Evolutionary conservation across 306 rosid genomes (phyloP), one percentile per base, ranked within the genome.

Genomic region (Comarum palustre): DNA sequence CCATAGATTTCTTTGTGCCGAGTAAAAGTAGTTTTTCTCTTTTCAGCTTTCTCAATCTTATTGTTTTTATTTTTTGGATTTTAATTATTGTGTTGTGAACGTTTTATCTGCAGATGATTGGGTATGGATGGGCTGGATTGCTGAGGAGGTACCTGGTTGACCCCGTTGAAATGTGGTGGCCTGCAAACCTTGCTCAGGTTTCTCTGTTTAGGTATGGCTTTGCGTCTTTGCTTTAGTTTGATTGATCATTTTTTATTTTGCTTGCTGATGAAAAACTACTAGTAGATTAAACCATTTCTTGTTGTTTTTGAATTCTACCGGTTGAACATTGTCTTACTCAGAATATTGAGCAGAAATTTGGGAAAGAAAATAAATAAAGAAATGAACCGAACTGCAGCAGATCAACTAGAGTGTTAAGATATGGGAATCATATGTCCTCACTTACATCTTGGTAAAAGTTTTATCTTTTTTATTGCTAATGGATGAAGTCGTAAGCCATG

Each of bases 61-160:
- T 12, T 27, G 5, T 4, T 24, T 39, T 39, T 39, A 3, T 14
- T 57, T 25, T 13, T 4, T 71, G n/a, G 60, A 8, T 32, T 43
- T 69, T 22, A 20, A 43, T 43, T 48, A 47, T 24, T 55, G 5
- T 3, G 34, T 34, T 54, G 17, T 41, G 6, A 54, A 29, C 31
- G 31, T 29, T 29, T 66, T 63, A 38, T 68, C 29, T 77, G 87
- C 90, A 94, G 99, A 57, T 94, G n/a, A 38, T 94, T 68, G 99
- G 99, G n/a, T 94, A 94, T 87, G 99, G 99, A 73, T 94, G 99
- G 99, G 99, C 99, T 78, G 99, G 99, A 68, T 85, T 94, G 81
- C 87, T 94, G 15, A 88, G 99, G 80, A 87, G 91, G 82, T 94
- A 91, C 77, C 81, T 91, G 84, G 97, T 94, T 69, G 97, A 94